phyloP scores from a whole-genome alignment of 768 basidiomycete species.

The Podaxis mareebaensis region DNA sequence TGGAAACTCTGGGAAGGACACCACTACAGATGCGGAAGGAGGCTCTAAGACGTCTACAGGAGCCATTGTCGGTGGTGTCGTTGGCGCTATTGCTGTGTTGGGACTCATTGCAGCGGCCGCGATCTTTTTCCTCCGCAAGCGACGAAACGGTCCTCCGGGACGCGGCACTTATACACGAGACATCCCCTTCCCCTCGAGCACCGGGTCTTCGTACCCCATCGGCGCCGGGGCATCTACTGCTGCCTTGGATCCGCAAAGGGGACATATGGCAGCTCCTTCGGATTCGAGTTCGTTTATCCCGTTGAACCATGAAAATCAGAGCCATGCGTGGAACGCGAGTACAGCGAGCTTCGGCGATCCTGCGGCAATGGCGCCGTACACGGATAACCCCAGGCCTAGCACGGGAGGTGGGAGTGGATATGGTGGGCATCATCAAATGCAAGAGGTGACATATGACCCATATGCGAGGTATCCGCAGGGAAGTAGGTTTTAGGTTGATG shows the following conservation, averaged over 20 bases:
- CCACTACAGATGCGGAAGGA: constrained; percentile 16
- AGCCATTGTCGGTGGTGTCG: constrained; percentile 48
- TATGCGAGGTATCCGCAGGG: constrained; percentile 28
- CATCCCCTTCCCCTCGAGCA: constrained; percentile 23
- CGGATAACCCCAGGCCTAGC: constrained; percentile 24
- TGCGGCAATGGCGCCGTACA: constrained; percentile 26
- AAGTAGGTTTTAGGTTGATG: not conserved
- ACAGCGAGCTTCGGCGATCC: constrained; percentile 40
- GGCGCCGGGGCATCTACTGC: constrained; percentile 20
- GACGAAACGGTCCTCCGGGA: constrained; percentile 11
- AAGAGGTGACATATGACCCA: constrained; percentile 30
- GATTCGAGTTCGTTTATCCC: constrained; percentile 74
- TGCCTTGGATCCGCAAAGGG: constrained; percentile 1
- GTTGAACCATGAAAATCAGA: constrained; percentile 62
- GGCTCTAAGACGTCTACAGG: constrained; percentile 35
- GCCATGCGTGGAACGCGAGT: constrained; percentile 61
- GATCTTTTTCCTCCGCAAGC: constrained; percentile 18
- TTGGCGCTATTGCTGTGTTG: constrained; percentile 54
- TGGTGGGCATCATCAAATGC: constrained; percentile 5
- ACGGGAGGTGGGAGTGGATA: constrained; percentile 15
- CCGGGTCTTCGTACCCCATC: constrained; percentile 24
- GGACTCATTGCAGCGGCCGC: constrained; percentile 39
- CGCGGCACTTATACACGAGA: not conserved
- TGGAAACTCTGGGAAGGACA: constrained; percentile 14
- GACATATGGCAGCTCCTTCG: constrained; percentile 28